Base-by-base conservation (phyloP, 306 rosid genomes). In the Acacia melanoxylon region DNA sequence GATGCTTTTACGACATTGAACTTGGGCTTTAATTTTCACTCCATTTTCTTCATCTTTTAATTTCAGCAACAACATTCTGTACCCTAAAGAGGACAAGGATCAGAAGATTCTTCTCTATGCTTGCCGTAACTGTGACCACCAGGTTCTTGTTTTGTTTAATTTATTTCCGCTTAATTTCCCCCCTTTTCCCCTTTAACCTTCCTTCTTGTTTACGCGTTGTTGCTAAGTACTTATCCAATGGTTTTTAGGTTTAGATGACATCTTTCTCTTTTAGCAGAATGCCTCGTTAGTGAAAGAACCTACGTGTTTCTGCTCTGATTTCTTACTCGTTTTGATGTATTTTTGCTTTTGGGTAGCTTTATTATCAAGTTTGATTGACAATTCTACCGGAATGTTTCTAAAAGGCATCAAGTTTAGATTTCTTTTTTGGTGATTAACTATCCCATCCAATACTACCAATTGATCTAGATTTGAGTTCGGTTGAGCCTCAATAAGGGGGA, bases 121-220 rank as follows among this genome's bases (percentile, higher is more conserved):
- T 24, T 96, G 99, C 86, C 97, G 98, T 72, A 96, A 96, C 84
- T 96, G 99, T 58, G 97, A 96, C 83, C 98, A 95, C 75, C 94
- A 92, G 97, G 99, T 93, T 78, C 73, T 62, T 65, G 59, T 68
- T 59, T 10, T 12, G 63, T 72, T 52, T n/a, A 15, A 40, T 58
- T 44, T 40, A 11, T 56, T 51, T 46, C 49, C 16, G 2, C 13
- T 61, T 35, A 8, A 9, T 19, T 1, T 22, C 8, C 46, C 24
- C 46, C 31, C 48, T 7, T 2, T 8, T 8, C 27, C 22, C 6
- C 46, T 66, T 33, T 66, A 35, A 12, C 41, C 73, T 37, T 20
- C 49, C 16, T 37, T 33, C 45, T 66, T 66, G 71, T 66, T 33
- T 33, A 16, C 35, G 22, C 44, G 9, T 66, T 33, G 71, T 16